Conservation (phyloP, 352 stramenopile species). For the Globisporangium splendens region DNA sequence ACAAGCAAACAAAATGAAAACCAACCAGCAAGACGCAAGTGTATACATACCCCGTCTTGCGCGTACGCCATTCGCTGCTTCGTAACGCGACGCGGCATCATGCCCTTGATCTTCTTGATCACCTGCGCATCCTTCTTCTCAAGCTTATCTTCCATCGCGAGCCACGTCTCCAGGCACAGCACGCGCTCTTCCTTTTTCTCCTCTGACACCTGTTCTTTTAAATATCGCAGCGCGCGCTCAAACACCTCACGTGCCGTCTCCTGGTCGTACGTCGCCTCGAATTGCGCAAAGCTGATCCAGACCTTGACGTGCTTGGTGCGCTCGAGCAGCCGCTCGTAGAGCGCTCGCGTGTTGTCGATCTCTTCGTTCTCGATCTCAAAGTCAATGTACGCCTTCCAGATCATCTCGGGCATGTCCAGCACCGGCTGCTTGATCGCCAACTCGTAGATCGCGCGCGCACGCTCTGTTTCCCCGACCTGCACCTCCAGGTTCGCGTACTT, state of each 20-base stretch:
- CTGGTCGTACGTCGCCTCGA: slow-evolving; percentile 63
- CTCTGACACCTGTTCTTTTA: slow-evolving; percentile 79
- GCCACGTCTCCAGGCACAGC: slow-evolving; percentile 96
- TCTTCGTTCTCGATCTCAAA: slow-evolving; percentile 94
- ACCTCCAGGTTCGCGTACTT: slow-evolving; percentile 96
- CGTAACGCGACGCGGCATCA: slow-evolving; percentile 95
- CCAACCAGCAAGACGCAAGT: slow-evolving; percentile 1
- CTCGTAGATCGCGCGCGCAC: slow-evolving; percentile 95
- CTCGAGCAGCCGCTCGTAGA: slow-evolving; percentile 97
- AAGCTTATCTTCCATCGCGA: slow-evolving; percentile 89
- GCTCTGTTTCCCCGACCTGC: slow-evolving; percentile 93
- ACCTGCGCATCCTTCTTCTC: slow-evolving; percentile 33
- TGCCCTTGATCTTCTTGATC: slow-evolving; percentile 89
- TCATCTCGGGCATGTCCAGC: slow-evolving; percentile 98
- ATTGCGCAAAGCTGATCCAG: slow-evolving; percentile 91
- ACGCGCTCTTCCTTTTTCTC: slow-evolving; percentile 94
- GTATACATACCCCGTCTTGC: slow-evolving; percentile 76
- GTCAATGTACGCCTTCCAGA: slow-evolving; percentile 99
- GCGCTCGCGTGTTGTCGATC: slow-evolving; percentile 77
- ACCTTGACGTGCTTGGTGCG: slow-evolving; percentile 97
- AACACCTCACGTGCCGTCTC: slow-evolving; percentile 87
- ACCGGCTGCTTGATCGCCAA: slow-evolving; percentile 93
- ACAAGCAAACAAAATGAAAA: slow-evolving; percentile 15
- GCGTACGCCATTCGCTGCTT: slow-evolving; percentile 94
- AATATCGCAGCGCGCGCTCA: slow-evolving; percentile 86